Percentiles rank a stretch among this genome's conserved stretches.
phyloP scores from a whole-genome alignment of 2,329 filamentous ascomycete species.

The Stachybotrys chartarum region DNA sequence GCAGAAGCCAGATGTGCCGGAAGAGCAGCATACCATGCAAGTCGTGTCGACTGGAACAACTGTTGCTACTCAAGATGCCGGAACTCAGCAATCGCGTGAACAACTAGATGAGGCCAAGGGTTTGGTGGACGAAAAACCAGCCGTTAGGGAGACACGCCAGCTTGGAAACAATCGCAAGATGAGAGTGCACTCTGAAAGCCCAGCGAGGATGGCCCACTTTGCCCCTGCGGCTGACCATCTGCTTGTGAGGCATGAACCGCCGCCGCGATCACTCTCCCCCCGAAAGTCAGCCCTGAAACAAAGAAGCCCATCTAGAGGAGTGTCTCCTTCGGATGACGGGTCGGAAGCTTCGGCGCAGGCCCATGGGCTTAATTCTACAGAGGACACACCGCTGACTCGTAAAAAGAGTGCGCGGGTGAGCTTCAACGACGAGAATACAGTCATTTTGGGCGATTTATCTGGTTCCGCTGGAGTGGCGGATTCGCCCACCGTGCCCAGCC shows the following conservation, averaged over 20 bases:
- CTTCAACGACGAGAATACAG: constrained; percentile 62
- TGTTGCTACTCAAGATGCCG: background rate
- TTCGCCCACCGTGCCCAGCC: constrained; percentile 26
- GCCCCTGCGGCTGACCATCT: constrained; percentile 47
- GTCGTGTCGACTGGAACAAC: background rate
- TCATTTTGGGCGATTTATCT: constrained; percentile 39
- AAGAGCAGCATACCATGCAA: background rate
- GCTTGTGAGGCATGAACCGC: constrained; percentile 59
- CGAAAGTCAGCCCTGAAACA: constrained; percentile 72
- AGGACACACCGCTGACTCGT: constrained; percentile 32
- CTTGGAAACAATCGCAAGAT: constrained; percentile 8
- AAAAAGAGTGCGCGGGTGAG: constrained; percentile 69
- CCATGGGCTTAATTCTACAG: constrained; percentile 16
- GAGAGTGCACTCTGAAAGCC: constrained; percentile 48
- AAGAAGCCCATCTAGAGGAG: constrained; percentile 42
- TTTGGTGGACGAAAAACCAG: constrained; percentile 9
- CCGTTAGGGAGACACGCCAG: constrained; percentile 6
- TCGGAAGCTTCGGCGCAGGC: constrained; percentile 34
- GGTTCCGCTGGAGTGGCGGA: constrained; percentile 27
- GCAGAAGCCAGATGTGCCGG: background rate
- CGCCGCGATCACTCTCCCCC: constrained; percentile 64
- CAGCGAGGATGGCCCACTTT: constrained; percentile 63
- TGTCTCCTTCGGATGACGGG: constrained; percentile 42
- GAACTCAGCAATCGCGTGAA: background rate
- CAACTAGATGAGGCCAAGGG: background rate